Conservation (phyloP, 2,329 filamentous ascomycete genomes). For the Colletotrichum sp. region DNA sequence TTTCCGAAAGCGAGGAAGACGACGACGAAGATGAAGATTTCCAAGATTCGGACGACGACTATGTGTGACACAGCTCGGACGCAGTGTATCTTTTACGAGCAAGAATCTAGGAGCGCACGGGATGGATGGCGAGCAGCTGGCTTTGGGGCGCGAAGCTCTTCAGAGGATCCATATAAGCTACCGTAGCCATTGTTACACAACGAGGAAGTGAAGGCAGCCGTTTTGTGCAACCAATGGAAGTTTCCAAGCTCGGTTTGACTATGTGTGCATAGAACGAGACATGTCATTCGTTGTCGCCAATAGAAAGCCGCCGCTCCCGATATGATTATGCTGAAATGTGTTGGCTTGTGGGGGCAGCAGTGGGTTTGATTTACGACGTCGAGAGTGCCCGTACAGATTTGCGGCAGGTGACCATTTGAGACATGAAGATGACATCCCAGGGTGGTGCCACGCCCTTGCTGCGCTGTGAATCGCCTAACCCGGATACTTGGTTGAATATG, state of each 20-base stretch:
- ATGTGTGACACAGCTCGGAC: neutral
- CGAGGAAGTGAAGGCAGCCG: neutral
- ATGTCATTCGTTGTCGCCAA: neutral
- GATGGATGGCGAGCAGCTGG: neutral
- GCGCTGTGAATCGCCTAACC: neutral
- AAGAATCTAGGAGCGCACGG: neutral
- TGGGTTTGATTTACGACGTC: neutral
- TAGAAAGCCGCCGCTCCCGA: neutral
- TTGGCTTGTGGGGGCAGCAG: neutral
- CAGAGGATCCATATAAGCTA: neutral
- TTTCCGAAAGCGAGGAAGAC: conserved; percentile 13
- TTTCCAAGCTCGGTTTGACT: neutral
- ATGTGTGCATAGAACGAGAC: neutral
- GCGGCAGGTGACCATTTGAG: neutral
- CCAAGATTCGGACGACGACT: conserved; percentile 12
- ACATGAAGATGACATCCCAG: neutral
- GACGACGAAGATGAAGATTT: conserved; percentile 6
- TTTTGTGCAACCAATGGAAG: neutral
- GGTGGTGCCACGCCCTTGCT: neutral
- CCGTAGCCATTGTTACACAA: neutral
- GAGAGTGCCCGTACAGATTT: neutral
- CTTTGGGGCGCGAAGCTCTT: neutral
- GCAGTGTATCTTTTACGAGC: neutral
- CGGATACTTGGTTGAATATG: neutral
- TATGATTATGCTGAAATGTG: neutral